phyloP scores from a whole-genome alignment of 768 basidiomycete species.

The Dacryopinax spathularia region DNA sequence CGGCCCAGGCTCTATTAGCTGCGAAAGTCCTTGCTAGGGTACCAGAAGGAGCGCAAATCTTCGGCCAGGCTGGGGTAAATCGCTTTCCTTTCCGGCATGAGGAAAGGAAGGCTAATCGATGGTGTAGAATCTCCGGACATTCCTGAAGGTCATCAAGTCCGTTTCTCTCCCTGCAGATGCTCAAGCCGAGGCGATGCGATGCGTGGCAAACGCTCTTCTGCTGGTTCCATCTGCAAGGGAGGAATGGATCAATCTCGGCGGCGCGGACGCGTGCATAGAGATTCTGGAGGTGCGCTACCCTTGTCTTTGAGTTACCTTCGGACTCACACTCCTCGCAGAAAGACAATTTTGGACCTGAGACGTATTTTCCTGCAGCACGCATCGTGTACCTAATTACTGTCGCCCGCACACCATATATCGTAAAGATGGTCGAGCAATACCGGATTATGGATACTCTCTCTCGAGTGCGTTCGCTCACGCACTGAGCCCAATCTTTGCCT shows the following conservation, averaged over 20 bases:
- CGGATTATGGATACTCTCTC: conserved; percentile 16
- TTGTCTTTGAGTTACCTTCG: neutral
- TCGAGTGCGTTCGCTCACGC: conserved; percentile 14
- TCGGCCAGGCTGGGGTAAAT: conserved; percentile 8
- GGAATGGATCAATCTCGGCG: conserved; percentile 11
- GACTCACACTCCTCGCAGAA: neutral
- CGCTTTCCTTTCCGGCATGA: neutral
- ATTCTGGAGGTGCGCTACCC: conserved; percentile 9
- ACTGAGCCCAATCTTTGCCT: neutral
- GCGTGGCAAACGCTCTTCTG: conserved; percentile 16
- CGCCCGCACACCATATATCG: conserved; percentile 14
- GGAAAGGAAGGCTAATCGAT: neutral
- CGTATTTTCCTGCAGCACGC: conserved; percentile 13
- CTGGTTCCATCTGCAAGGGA: conserved; percentile 12
- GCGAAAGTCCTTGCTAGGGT: conserved; percentile 15
- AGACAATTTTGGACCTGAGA: conserved; percentile 8
- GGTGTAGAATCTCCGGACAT: neutral
- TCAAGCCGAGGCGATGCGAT: conserved; percentile 13
- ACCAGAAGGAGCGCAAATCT: conserved; percentile 9
- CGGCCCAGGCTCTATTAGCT: conserved; percentile 8
- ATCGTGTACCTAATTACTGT: conserved; percentile 15
- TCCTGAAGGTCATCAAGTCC: conserved; percentile 7
- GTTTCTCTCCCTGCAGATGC: conserved; percentile 6
- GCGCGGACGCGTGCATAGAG: conserved; percentile 6
- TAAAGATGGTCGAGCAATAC: conserved; percentile 20